phyloP scores from a whole-genome alignment of 2,329 filamentous ascomycete genomes.

The Sclerotinia trifoliorum region DNA sequence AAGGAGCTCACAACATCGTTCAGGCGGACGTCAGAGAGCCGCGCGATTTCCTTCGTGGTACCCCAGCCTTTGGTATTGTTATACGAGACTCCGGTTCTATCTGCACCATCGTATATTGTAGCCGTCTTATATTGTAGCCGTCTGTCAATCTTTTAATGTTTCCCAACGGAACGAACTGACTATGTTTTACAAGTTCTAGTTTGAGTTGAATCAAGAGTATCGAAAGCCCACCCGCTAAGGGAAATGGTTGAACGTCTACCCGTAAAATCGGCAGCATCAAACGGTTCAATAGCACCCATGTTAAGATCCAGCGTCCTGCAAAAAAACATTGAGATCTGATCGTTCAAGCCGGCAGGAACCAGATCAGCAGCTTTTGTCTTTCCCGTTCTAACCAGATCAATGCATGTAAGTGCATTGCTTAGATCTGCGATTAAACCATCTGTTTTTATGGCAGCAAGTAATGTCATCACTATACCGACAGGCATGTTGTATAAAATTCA shows the following conservation, averaged over 20 bases:
- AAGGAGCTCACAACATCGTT: neutral
- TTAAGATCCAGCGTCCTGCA: too few relatives aligned
- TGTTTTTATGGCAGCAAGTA: too few relatives aligned
- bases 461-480: too few relatives aligned
- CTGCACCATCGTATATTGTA: neutral
- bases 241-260: too few relatives aligned
- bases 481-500: slow-evolving; percentile 1
- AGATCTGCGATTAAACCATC: too few relatives aligned
- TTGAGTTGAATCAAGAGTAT: neutral
- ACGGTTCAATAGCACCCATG: too few relatives aligned
- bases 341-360: too few relatives aligned
- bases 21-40: neutral
- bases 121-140: neutral
- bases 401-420: too few relatives aligned
- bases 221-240: neutral
- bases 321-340: too few relatives aligned
- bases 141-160: neutral
- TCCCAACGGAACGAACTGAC: neutral
- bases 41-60: neutral
- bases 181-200: neutral
- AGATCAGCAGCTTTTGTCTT: too few relatives aligned
- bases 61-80: neutral
- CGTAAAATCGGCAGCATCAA: too few relatives aligned
- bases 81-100: neutral
- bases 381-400: too few relatives aligned